Evolutionary conservation across 2,329 filamentous ascomycete genomes (phyloP).

Genomic region (Cordyceps fumosorosea): DNA sequence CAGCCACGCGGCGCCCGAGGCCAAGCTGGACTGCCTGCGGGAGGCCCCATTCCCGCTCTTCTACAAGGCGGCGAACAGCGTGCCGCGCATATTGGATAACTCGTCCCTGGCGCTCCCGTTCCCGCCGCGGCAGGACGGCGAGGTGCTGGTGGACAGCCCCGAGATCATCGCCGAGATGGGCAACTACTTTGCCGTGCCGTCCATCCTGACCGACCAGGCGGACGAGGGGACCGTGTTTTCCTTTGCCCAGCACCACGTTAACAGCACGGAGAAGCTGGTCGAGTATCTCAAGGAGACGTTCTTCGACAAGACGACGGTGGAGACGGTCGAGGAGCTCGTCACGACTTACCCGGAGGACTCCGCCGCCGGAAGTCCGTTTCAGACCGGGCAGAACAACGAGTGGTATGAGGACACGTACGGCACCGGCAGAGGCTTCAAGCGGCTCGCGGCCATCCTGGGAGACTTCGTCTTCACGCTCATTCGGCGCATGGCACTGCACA

Average conservation of each 20-base stretch:
- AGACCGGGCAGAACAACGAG: conserved; percentile 61
- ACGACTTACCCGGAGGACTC: conserved; percentile 50
- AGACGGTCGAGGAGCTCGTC: conserved; percentile 50
- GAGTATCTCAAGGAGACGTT: conserved; percentile 54
- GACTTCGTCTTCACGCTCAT: conserved; percentile 70
- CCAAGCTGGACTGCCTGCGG: conserved; percentile 3
- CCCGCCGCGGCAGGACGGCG: conserved; percentile 66
- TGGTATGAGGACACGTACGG: conserved; percentile 52
- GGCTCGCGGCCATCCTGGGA: conserved; percentile 66
- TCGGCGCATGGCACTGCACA: conserved; percentile 56
- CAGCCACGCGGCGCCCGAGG: conserved; percentile 6
- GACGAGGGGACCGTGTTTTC: conserved; percentile 74
- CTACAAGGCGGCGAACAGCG: conserved; percentile 61
- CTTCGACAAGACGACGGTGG: conserved; percentile 50
- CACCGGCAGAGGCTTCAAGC: conserved; percentile 66
- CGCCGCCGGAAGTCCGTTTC: conserved; percentile 63
- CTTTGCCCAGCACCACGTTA: conserved; percentile 63
- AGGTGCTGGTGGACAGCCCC: conserved; percentile 53
- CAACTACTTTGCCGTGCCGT: conserved; percentile 41
- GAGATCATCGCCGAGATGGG: conserved; percentile 49
- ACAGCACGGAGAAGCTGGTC: conserved; percentile 50
- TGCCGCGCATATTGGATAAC: conserved; percentile 63
- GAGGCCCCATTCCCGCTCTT: conserved; percentile 32
- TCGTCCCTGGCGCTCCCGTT: conserved; percentile 65
- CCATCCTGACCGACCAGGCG: conserved; percentile 66